Base-by-base conservation (phyloP, 345 rosid genomes). In the Firmiana major region DNA sequence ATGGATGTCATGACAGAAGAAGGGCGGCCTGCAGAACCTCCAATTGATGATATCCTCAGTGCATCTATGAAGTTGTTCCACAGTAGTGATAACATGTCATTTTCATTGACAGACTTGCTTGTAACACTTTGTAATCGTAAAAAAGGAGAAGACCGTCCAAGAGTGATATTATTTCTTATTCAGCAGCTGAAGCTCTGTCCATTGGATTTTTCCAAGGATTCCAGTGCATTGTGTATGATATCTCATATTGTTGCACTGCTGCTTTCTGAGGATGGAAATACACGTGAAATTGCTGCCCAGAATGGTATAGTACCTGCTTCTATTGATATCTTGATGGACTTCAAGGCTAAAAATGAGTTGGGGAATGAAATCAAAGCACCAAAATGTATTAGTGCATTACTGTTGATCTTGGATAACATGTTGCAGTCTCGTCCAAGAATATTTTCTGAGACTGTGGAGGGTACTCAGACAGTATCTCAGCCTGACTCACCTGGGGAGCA, bases 81-180 rank as follows among this genome's bases (percentile, higher is more conserved):
- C 74, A 86, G 90, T 80, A 87, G 88, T 83, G 94, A 92, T 83
- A 80, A 89, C 58, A 74, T 89, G 81, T 89, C 94, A 64, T 95
- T 93, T 88, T 85, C 97, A 15, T 83, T 95, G 86, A 83, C 92
- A 24, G 98, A 95, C 87, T 88, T 95, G 86, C 89, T 93, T 64
- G 90, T 88, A 84, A 89, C 98, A 21, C 90, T 95, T 34, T 92
- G 98, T 89, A 89, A 86, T 82, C 90, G 96, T 69, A 93, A 88
- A 81, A 93, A 92, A 85, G 98, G 99, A 79, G 96, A 88, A 83
- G 99, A 92, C 63, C 91, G 98, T 74, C 82, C 88, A 9, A 91
- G 79, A 86, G 93, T 95, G 40, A 83, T 86, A 71, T 84, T 86
- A 22, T 88, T 87, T 89, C 98, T 95, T 84, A 86, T 89, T 83